phyloP scores from a whole-genome alignment of 2,329 filamentous ascomycete species.

The Penicillium janthinellum region DNA sequence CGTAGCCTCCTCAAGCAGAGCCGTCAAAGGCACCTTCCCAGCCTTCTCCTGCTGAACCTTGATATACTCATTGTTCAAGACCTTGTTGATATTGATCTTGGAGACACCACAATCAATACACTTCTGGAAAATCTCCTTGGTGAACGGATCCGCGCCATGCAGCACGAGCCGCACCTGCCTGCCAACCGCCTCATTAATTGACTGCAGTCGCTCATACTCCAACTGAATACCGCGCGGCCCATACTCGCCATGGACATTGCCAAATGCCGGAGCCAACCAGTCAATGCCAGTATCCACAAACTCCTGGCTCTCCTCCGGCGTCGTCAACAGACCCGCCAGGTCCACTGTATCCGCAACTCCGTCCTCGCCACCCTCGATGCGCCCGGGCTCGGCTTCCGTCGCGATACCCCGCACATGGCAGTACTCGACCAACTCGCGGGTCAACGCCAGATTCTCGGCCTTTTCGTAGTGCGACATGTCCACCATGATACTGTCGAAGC shows the following conservation, averaged over 20 bases:
- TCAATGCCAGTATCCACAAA: conserved; percentile 73
- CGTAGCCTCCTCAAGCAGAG: conserved; percentile 58
- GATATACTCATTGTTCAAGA: conserved; percentile 56
- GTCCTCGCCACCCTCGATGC: conserved; percentile 74
- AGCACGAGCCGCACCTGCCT: conserved; percentile 56
- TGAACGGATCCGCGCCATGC: conserved; percentile 62
- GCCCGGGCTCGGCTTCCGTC: conserved; percentile 70
- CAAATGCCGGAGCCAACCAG: conserved; percentile 73
- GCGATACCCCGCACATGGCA: conserved; percentile 67
- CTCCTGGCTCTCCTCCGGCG: conserved; percentile 67
- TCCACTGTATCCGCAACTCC: conserved; percentile 69
- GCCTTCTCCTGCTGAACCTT: conserved; percentile 52
- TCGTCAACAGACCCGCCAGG: conserved; percentile 66
- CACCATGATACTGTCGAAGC: conserved; percentile 74
- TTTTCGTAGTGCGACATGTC: conserved; percentile 75
- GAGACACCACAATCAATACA: conserved; percentile 59
- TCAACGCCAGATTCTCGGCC: conserved; percentile 68
- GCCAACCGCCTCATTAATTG: conserved; percentile 53
- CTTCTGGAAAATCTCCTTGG: conserved; percentile 55
- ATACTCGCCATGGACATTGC: conserved; percentile 75
- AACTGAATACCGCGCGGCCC: conserved; percentile 64
- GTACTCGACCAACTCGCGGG: conserved; percentile 62
- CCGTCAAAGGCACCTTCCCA: conserved; percentile 55
- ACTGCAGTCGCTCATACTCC: conserved; percentile 59
- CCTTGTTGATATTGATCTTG: conserved; percentile 63